Evolutionary conservation across 1,284 basidiomycete species (phyloP).

Genomic region (Puccinia sorghi): DNA sequence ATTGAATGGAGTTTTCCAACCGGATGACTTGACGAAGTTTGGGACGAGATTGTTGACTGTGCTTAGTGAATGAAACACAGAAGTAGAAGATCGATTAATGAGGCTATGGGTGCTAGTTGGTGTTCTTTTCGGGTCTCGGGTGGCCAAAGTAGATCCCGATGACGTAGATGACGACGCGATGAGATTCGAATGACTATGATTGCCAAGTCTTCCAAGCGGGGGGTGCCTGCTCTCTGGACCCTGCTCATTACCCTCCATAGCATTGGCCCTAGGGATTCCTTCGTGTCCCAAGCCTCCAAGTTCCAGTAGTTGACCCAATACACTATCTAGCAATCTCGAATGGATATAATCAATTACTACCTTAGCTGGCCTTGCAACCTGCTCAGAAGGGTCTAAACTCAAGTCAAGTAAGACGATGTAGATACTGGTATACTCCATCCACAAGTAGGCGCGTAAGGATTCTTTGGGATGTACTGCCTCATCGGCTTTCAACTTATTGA

Average conservation of each 20-base stretch:
- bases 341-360: slow-evolving; percentile 58
- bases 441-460: slow-evolving; percentile 40
- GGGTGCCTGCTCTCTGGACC: not conserved
- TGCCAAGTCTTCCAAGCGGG: slow-evolving; percentile 7
- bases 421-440: slow-evolving; percentile 54
- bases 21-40: slow-evolving; percentile 38
- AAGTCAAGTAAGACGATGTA: slow-evolving; percentile 58
- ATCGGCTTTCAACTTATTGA: slow-evolving; percentile 36
- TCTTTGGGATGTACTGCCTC: slow-evolving; percentile 34
- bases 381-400: slow-evolving; percentile 56
- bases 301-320: slow-evolving; percentile 29
- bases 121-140: not conserved
- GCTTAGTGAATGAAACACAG: slow-evolving; percentile 40
- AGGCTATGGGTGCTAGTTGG: not conserved
- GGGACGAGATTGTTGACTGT: slow-evolving; percentile 47
- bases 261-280: not conserved
- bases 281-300: slow-evolving; percentile 26
- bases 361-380: slow-evolving; percentile 56
- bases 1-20: slow-evolving; percentile 47
- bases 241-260: not conserved
- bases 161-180: slow-evolving; percentile 11
- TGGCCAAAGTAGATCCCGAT: not conserved
- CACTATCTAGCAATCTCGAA: slow-evolving; percentile 54
- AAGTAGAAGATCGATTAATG: not conserved
- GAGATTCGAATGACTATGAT: slow-evolving; percentile 26